A percentile compares a stretch with the other conserved stretches of the same genome.
These are phyloP conservation scores for Monosporozyma yasuniensis DNA, from an alignment of 805 yeast species.

Conservation along the genomic window DNA sequence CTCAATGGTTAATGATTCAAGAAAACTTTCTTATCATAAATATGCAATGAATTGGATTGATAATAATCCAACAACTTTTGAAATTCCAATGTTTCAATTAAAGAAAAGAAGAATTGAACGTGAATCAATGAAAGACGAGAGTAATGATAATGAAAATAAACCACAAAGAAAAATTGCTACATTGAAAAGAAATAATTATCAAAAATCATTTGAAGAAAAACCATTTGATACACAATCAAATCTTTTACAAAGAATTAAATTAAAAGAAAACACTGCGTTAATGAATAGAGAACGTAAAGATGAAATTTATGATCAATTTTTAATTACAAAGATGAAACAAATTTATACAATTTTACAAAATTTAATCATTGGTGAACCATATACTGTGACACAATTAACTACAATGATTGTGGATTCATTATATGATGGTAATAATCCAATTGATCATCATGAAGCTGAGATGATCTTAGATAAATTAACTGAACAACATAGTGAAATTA, in stretches of 20 bases:
- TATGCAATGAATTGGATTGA: conserved; percentile 19
- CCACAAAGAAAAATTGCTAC: conserved; percentile 5
- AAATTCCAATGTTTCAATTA: conserved; percentile 18
- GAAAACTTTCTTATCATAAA: conserved; percentile 21
- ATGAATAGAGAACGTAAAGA: conserved; percentile 22
- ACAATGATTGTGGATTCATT: conserved; percentile 25
- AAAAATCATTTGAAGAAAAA: conserved; percentile 9
- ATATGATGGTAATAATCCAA: conserved; percentile 28
- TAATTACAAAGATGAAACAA: conserved; percentile 24
- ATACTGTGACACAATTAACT: conserved; percentile 22
- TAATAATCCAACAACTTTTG: conserved; percentile 8
- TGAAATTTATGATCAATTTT: conserved; percentile 20
- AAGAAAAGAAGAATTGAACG: conserved; percentile 15
- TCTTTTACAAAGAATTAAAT: conserved; percentile 22
- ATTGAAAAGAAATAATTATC: conserved; percentile 16
- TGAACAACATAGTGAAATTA: conserved; percentile 10
- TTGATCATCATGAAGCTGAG: conserved; percentile 22
- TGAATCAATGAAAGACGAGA: background rate
- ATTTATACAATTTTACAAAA: conserved; percentile 22
- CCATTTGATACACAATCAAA: conserved; percentile 17
- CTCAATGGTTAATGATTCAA: conserved; percentile 20
- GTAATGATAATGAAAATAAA: background rate
- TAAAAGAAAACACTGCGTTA: conserved; percentile 22
- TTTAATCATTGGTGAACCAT: conserved; percentile 19
- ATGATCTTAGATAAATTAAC: conserved; percentile 20